Conservation (phyloP, 495 filamentous ascomycete genomes). For the Cryomyces antarcticus region DNA sequence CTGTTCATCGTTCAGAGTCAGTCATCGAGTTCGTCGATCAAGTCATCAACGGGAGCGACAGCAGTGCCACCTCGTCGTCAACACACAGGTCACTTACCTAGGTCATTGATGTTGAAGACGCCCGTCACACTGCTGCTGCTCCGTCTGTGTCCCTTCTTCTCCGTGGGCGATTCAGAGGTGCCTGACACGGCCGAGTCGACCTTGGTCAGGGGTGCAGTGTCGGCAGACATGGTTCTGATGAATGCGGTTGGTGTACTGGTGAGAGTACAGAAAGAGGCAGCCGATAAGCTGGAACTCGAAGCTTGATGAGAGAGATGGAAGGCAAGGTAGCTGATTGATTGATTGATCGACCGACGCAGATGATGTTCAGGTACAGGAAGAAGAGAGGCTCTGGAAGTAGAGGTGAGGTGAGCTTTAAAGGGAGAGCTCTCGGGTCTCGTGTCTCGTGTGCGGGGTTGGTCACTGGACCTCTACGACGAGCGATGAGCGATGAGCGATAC, state of each 20-base stretch:
- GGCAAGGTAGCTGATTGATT: too few relatives aligned
- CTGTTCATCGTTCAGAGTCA: conserved; percentile 25
- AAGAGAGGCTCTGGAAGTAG: too few relatives aligned
- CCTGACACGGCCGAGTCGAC: conserved; percentile 76
- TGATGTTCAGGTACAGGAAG: too few relatives aligned
- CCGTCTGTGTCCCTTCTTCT: conserved; percentile 38
- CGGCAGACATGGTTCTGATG: conserved; percentile 1
- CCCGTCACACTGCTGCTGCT: conserved; percentile 48
- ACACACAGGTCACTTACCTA: conserved; percentile 35
- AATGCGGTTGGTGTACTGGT: not conserved
- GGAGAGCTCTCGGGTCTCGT: too few relatives aligned
- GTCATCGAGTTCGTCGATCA: not conserved
- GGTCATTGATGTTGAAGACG: conserved; percentile 65
- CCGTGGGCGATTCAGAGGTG: conserved; percentile 44
- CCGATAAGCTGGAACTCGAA: too few relatives aligned
- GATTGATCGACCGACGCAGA: too few relatives aligned
- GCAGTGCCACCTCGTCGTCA: not conserved
- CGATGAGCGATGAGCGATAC: too few relatives aligned
- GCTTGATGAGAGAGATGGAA: too few relatives aligned
- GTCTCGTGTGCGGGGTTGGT: too few relatives aligned
- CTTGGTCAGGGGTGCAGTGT: conserved; percentile 36
- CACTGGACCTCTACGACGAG: too few relatives aligned
- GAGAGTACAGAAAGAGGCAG: too few relatives aligned
- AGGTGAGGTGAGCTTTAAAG: too few relatives aligned
- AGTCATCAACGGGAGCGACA: not conserved